Conservation (phyloP, 192 early-diverging fungal genomes). For the Coemansia sp. region DNA sequence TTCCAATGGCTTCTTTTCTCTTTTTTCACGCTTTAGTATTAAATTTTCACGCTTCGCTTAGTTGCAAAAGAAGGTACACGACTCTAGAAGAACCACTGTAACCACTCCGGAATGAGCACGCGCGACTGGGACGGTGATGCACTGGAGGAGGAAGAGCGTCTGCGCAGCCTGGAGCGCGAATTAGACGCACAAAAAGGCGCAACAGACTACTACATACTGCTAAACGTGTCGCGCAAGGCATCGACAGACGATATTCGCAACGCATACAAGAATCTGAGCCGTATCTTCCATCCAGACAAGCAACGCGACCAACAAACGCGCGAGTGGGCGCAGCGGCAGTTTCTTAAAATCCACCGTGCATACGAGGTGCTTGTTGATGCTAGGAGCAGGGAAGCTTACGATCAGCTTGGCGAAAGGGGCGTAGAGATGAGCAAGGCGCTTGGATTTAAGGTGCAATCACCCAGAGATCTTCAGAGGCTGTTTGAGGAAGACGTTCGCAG, state of each 20-base stretch:
- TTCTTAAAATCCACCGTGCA: constrained; percentile 74
- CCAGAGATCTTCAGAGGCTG: constrained; percentile 66
- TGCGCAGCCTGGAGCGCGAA: constrained; percentile 34
- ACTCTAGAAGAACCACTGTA: no score
- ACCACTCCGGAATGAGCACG: constrained; percentile 7
- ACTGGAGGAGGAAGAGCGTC: constrained; percentile 31
- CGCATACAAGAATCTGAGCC: constrained; percentile 70
- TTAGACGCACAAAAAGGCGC: constrained; percentile 5
- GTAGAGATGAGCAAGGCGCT: constrained; percentile 62
- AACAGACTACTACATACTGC: constrained; percentile 64
- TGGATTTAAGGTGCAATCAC: constrained; percentile 66
- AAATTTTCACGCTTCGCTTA: no score
- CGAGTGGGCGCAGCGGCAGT: constrained; percentile 69
- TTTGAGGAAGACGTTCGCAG: constrained; percentile 64
- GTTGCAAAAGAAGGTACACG: no score
- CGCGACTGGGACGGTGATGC: constrained; percentile 32
- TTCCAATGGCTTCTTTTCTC: neutral
- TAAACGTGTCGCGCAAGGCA: constrained; percentile 68
- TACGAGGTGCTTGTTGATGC: constrained; percentile 84
- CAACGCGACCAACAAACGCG: constrained; percentile 62
- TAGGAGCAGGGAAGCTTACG: constrained; percentile 80
- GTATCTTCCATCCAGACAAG: constrained; percentile 80
- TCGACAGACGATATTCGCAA: constrained; percentile 63
- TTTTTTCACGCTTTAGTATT: no score
- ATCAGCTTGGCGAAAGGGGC: constrained; percentile 91